Evolutionary conservation across 2,329 filamentous ascomycete species (phyloP).

Genomic region (Sporothrix luriei): DNA sequence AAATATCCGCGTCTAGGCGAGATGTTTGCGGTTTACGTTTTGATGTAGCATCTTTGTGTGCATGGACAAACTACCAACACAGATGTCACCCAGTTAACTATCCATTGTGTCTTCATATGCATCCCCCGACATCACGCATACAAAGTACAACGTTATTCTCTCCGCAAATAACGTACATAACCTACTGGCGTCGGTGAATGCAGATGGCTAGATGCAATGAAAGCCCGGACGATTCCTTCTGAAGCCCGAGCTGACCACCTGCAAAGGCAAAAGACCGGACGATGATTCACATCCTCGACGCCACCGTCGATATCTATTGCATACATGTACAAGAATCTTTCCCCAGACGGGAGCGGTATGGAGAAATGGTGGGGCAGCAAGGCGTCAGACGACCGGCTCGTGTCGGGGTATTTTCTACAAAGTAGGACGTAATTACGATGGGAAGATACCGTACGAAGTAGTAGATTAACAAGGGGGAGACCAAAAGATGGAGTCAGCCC

Average conservation of each 20-base stretch:
- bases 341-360: background rate
- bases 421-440: too few species aligned
- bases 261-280: background rate
- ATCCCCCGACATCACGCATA: background rate
- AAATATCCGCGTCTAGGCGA: background rate
- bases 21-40: background rate
- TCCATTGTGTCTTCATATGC: background rate
- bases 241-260: background rate
- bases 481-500: background rate
- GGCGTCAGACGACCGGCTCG: background rate
- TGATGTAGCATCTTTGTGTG: background rate
- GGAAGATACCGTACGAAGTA: background rate
- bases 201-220: background rate
- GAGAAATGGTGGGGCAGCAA: slow-evolving; percentile 1
- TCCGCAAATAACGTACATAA: too few species aligned
- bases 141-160: too few species aligned
- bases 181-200: background rate
- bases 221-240: slow-evolving; percentile 5
- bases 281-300: background rate
- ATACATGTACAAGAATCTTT: slow-evolving; percentile 21
- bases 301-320: background rate
- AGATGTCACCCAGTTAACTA: background rate
- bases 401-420: slow-evolving; percentile 2
- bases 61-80: background rate
- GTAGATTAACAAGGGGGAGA: background rate